Evolutionary conservation across 257 asterid genomes (phyloP).

Genomic region (Vinca minor): DNA sequence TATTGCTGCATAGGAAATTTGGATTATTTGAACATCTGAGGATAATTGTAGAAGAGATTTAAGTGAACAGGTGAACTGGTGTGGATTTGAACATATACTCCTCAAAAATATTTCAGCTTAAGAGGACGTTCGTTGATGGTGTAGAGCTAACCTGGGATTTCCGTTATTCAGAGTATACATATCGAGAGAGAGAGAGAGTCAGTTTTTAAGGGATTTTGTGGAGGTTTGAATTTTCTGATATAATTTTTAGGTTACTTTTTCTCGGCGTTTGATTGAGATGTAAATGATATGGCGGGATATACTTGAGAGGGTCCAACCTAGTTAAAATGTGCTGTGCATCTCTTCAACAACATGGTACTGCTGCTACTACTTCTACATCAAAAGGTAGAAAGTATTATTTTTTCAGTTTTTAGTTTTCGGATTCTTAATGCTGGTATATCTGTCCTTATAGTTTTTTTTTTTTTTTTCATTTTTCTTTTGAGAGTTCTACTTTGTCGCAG

Average conservation of each 20-base stretch:
- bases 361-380: slow-evolving; percentile 25
- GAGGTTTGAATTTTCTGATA: slow-evolving; percentile 32
- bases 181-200: slow-evolving; percentile 13
- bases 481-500: slow-evolving; percentile 40
- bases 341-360: slow-evolving; percentile 36
- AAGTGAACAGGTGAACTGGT: slow-evolving; percentile 32
- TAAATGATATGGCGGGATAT: slow-evolving; percentile 58
- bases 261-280: slow-evolving; percentile 51
- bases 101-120: slow-evolving; percentile 40
- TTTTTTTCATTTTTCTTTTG: slow-evolving; percentile 23
- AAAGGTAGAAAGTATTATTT: slow-evolving; percentile 40
- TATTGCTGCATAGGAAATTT: slow-evolving; percentile 62
- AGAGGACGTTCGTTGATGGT: slow-evolving; percentile 34
- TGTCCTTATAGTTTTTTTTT: slow-evolving; percentile 21
- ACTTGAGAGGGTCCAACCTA: slow-evolving; percentile 38
- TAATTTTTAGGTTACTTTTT: slow-evolving; percentile 37
- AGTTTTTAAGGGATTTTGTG: slow-evolving; percentile 32
- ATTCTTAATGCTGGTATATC: slow-evolving; percentile 20
- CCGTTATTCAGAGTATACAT: slow-evolving; percentile 31
- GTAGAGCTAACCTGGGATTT: slow-evolving; percentile 47
- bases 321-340: slow-evolving; percentile 40
- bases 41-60: slow-evolving; percentile 53
- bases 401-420: slow-evolving; percentile 25
- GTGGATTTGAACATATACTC: slow-evolving; percentile 33
- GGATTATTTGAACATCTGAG: slow-evolving; percentile 29